A percentile compares a stretch with the other conserved stretches of the same genome.
These are phyloP conservation scores for Salix dunnii DNA, from an alignment of 345 rosid species.

Conservation along the genomic window DNA sequence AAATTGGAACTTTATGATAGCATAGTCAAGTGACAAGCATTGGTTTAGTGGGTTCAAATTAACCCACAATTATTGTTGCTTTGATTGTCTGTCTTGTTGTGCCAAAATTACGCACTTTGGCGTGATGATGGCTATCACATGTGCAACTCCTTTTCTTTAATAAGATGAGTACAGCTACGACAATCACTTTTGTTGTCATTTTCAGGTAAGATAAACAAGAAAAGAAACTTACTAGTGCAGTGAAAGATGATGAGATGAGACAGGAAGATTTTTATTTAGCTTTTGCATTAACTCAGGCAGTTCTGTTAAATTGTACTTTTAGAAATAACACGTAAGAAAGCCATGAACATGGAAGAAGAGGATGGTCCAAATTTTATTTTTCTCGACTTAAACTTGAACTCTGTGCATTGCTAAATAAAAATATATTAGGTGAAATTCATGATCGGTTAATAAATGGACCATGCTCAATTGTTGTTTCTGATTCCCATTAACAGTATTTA, in stretches of 20 bases:
- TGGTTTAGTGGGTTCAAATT: too few relatives aligned
- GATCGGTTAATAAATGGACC: not conserved
- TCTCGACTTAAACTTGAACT: not conserved
- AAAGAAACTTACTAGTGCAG: not conserved
- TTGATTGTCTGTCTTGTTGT: not conserved
- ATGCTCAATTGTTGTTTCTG: not conserved
- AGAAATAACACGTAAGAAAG: not conserved
- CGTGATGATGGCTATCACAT: not conserved
- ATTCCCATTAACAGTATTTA: not conserved
- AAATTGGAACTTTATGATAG: too few relatives aligned
- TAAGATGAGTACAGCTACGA: not conserved
- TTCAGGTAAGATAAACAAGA: not conserved
- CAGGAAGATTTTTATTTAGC: not conserved
- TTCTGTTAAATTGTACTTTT: not conserved
- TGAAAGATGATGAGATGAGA: not conserved
- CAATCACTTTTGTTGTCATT: not conserved
- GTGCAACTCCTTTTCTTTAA: not conserved
- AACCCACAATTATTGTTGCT: too few relatives aligned
- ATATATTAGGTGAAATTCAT: not conserved
- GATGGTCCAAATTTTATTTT: not conserved
- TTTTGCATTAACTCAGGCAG: not conserved
- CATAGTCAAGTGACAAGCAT: too few relatives aligned
- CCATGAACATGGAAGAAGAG: not conserved
- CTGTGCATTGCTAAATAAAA: too few relatives aligned
- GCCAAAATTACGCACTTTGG: not conserved